A percentile compares a stretch with the other conserved stretches of the same genome.
These are phyloP conservation scores for Parascedosporium putredinis DNA, from an alignment of 2,329 filamentous ascomycete genomes.

Conservation along the genomic window DNA sequence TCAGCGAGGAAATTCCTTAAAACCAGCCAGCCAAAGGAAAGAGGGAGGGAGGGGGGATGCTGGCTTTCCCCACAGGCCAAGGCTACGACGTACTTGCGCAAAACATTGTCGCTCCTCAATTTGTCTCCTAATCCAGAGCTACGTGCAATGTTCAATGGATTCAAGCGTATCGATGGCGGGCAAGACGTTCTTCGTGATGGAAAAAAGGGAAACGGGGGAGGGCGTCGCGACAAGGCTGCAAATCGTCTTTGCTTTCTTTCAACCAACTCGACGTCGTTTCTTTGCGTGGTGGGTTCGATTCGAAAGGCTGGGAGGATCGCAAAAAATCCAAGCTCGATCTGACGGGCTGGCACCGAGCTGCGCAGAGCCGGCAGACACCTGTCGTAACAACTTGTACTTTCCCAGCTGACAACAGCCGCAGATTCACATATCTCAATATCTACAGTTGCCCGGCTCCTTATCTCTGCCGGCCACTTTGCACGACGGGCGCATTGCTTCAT, in stretches of 20 bases:
- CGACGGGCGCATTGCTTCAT: slow-evolving; percentile 3
- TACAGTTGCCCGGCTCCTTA: background rate
- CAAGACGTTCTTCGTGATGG: background rate
- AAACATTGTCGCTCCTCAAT: slow-evolving; percentile 29
- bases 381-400: too few relatives aligned
- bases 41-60: background rate
- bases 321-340: slow-evolving; percentile 1
- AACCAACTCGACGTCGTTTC: background rate
- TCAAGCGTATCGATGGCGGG: background rate
- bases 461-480: too few relatives aligned
- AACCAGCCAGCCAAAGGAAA: background rate
- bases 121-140: background rate
- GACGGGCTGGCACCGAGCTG: background rate
- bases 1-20: background rate
- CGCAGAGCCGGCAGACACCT: background rate
- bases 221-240: slow-evolving; percentile 11
- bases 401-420: background rate
- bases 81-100: slow-evolving; percentile 31
- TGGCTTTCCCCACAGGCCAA: background rate
- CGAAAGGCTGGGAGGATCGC: background rate
- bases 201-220: too few relatives aligned
- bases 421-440: too few relatives aligned
- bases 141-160: background rate
- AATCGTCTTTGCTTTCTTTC: too few relatives aligned
- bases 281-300: background rate